Evolutionary conservation across 768 basidiomycete genomes (phyloP).

Genomic region (Naganishia vaughanmartiniae): DNA sequence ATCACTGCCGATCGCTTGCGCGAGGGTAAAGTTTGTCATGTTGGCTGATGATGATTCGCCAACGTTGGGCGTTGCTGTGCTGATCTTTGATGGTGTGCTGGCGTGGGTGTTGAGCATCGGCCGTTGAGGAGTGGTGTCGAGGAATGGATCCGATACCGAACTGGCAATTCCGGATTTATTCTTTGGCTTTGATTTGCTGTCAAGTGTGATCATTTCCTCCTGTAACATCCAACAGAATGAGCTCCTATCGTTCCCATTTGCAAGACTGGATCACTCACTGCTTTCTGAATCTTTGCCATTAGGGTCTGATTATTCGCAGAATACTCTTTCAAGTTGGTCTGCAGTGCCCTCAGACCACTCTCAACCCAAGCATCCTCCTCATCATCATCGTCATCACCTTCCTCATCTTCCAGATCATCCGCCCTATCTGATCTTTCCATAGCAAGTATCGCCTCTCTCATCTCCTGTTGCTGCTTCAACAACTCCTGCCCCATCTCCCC

Average conservation of each 20-base stretch:
- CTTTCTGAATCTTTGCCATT: slow-evolving; percentile 27
- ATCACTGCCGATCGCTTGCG: slow-evolving; percentile 17
- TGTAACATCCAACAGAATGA: background rate
- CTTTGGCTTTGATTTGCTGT: slow-evolving; percentile 11
- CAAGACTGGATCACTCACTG: slow-evolving; percentile 18
- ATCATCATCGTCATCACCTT: slow-evolving; percentile 48
- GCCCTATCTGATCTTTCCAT: slow-evolving; percentile 70
- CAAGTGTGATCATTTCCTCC: slow-evolving; percentile 22
- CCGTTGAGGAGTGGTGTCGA: slow-evolving; percentile 9
- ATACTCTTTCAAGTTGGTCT: slow-evolving; percentile 23
- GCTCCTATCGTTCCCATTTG: slow-evolving; percentile 14
- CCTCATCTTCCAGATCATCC: slow-evolving; percentile 65
- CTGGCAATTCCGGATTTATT: background rate
- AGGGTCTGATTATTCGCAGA: slow-evolving; percentile 18
- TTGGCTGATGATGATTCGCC: slow-evolving; percentile 6
- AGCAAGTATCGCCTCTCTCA: slow-evolving; percentile 78
- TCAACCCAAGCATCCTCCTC: slow-evolving; percentile 57
- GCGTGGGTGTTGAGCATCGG: slow-evolving; percentile 13
- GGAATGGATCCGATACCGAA: slow-evolving; percentile 18
- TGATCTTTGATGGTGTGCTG: slow-evolving; percentile 5
- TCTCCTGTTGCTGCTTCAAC: slow-evolving; percentile 61
- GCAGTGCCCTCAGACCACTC: slow-evolving; percentile 53
- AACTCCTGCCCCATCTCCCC: slow-evolving; percentile 91
- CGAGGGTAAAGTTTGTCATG: slow-evolving; percentile 15
- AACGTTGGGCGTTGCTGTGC: slow-evolving; percentile 1